Conservation (phyloP, 2,329 filamentous ascomycete species). For the Talaromyces sp. region DNA sequence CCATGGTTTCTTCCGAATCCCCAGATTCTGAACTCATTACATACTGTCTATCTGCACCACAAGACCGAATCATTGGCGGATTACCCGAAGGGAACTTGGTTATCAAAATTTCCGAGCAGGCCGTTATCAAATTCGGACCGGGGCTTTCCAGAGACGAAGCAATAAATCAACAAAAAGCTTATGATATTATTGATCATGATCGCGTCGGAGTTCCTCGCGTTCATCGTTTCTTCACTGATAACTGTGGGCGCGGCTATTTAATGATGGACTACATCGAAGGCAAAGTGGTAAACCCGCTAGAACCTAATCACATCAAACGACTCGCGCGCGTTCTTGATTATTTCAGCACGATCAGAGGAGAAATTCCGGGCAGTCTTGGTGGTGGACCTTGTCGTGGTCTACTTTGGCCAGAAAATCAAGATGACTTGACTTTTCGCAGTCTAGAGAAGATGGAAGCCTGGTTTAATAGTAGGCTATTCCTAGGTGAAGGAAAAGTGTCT, state of each 20-base stretch:
- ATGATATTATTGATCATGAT: background rate
- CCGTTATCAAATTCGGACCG: background rate
- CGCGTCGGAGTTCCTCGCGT: background rate
- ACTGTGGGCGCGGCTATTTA: background rate
- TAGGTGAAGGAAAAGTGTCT: background rate
- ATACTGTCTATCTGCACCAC: no score
- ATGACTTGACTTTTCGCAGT: background rate
- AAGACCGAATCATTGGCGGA: no score
- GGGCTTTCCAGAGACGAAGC: background rate
- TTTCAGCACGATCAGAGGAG: background rate
- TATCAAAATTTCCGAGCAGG: background rate
- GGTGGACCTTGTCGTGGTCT: background rate
- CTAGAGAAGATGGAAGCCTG: background rate
- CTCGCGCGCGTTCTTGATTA: background rate
- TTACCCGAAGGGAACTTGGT: no score
- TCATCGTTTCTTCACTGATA: background rate
- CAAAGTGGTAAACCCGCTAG: background rate
- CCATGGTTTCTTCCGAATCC: no score
- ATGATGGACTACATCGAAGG: background rate
- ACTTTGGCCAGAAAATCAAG: background rate
- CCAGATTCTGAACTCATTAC: no score
- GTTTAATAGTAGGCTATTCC: constrained; percentile 1
- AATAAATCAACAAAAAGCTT: background rate
- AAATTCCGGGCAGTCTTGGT: background rate
- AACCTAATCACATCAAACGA: background rate